Base-by-base conservation (phyloP, 768 basidiomycete genomes). In the Asterophora parasitica region DNA sequence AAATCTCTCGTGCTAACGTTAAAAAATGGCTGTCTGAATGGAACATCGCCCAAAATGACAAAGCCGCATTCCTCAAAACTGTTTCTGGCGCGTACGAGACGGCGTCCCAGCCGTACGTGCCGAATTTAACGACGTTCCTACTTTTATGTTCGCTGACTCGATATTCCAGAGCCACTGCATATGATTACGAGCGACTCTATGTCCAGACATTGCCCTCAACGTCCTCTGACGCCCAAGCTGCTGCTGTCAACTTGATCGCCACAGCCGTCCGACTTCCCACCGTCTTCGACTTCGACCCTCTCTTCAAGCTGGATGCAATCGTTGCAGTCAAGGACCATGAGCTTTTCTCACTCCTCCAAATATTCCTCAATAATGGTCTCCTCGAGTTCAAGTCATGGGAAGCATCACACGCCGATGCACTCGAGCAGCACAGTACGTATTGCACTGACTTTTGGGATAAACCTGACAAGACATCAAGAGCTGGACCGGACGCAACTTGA, bases 11-110 rank as follows among this genome's bases (percentile, higher is more conserved):
- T 58, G 52, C 71, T 2, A 78, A 80, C 46, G 75, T 91, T n/a
- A 79, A 88, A 60, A 81, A 75, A 60, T 91, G 88, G 88, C 61
- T 89, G 20, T 71, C 76, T 12, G 87, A 90, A 56, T 91, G 89
- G 89, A 74, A 76, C 13, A 70, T 88, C 46, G 67, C 80, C 2
- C 54, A 72, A 4, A 76, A 80, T 44, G 78, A 85, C 50, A 87
- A 85, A 59, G 73, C 77, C 44, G 66, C 67, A 1, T 87, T 91
- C 65, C 64, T 88, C 38, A 83, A 85, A 56, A 70, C 64, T 4
- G 72, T 92, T 45, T 78, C 78, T 0, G 76, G 79, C 52, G 75
- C 78, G 3, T 83, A 79, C 53, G 61, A 70, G n/a, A 74, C 78
- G 56, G 66, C 77, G 4, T 79, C 73, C 4, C 72, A 84, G 63